Evolutionary conservation across 345 rosid genomes (phyloP), one percentile per base, ranked within the genome.

Genomic region (Camelina hispida): DNA sequence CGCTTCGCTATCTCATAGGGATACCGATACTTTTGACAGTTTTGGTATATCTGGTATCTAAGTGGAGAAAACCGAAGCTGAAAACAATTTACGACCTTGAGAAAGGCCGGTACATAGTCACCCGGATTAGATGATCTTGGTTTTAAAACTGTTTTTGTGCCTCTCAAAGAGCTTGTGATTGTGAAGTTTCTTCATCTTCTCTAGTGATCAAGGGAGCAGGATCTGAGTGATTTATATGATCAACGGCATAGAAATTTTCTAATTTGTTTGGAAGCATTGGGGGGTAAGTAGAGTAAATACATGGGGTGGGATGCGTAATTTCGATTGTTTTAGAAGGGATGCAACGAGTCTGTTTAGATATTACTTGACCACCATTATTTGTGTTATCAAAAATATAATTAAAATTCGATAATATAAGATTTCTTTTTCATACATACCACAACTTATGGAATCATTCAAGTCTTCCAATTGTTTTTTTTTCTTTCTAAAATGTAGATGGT

Each of bases 1-100:
- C 73, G 14, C 71, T 83, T 50, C 32, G 74, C 35, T 82, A 86
- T 50, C 62, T 92, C 18, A 66, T 83, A 20, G 88, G 83, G 68
- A 68, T 87, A 48, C 75, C 87, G 6, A 56, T 84, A 42, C 52
- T 90, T 57, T 57, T 87, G 25, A 73, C 80, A 73, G 67, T 90
- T 71, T 60, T 80, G 72, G 87, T 84, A 34, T 90, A 87, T 88
- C 73, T 80, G 47, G 58, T 89, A 80, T 84, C 85, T 9, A 90
- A 87, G 74, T 95, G 91, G 85, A 85, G 90, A 82, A 92, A 90
- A 80, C 89, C 96, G 35, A 89, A 86, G 79, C 72, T 90, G 71
- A 92, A 95, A 85, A 88, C 91, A 0, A 75, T 90, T 40, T 92
- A 87, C 56, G 97, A 92, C 82, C 86, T 92, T 55, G 97, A 95